Evolutionary conservation across 495 filamentous ascomycete species (phyloP).

Genomic region (Penicillium crystallinum): DNA sequence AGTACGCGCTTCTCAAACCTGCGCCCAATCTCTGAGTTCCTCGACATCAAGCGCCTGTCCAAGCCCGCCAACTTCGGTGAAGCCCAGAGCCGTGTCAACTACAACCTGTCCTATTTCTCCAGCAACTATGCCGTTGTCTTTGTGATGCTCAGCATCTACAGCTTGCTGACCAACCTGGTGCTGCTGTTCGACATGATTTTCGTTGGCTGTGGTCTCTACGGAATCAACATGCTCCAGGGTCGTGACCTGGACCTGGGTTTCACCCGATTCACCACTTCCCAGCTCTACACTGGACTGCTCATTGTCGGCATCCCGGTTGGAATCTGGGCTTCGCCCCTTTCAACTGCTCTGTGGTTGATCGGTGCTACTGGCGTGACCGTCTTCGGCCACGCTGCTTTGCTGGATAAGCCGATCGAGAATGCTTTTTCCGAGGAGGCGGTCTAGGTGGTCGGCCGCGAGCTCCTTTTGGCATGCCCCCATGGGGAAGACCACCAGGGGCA

Average conservation of each 20-base stretch:
- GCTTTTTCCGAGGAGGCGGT: constrained; percentile 99
- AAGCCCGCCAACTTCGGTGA: constrained; percentile 90
- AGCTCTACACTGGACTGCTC: constrained; percentile 87
- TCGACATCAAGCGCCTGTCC: constrained; percentile 90
- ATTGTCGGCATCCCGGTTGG: constrained; percentile 76
- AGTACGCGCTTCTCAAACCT: constrained; percentile 86
- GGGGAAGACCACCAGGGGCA: constrained; percentile 98
- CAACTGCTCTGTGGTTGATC: constrained; percentile 86
- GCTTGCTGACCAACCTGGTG: constrained; percentile 73
- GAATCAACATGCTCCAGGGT: constrained; percentile 82
- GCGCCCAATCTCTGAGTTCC: constrained; percentile 84
- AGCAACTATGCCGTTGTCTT: constrained; percentile 97
- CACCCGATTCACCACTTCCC: constrained; percentile 77
- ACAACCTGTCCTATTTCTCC: constrained; percentile 94
- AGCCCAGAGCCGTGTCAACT: constrained; percentile 90
- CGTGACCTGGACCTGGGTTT: constrained; percentile 81
- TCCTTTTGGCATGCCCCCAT: constrained; percentile 91
- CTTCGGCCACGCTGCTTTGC: constrained; percentile 87
- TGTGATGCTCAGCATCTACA: constrained; percentile 92
- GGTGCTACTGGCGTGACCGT: constrained; percentile 88
- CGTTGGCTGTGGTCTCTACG: constrained; percentile 77
- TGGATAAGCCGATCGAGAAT: constrained; percentile 99
- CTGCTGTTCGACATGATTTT: constrained; percentile 90
- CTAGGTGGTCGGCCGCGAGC: constrained; percentile 99
- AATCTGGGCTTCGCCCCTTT: constrained; percentile 73